A percentile compares a stretch with the other conserved stretches of the same genome.
These are phyloP conservation scores for Amauroascus verrucosus DNA, from an alignment of 2,329 filamentous ascomycete genomes.

Conservation along the genomic window DNA sequence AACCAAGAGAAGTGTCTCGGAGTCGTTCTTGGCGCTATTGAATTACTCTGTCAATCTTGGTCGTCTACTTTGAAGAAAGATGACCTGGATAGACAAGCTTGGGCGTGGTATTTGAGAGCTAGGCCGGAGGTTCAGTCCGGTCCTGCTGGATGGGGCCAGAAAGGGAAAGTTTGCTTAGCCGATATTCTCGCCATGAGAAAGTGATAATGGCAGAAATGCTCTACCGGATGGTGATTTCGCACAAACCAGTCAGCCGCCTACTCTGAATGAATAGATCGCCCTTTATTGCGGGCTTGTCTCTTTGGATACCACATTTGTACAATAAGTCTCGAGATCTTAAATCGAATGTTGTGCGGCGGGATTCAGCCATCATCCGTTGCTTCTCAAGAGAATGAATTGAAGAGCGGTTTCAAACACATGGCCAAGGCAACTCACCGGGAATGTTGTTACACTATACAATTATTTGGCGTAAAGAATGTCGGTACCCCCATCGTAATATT, in stretches of 20 bases:
- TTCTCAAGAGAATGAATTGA: background rate
- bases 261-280: no score
- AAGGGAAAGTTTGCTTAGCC: slow-evolving; percentile 50
- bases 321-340: no score
- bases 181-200: slow-evolving; percentile 8
- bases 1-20: slow-evolving; percentile 62
- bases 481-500: background rate
- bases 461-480: no score
- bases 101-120: slow-evolving; percentile 70
- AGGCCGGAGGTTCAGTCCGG: slow-evolving; percentile 67
- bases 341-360: background rate
- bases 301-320: background rate
- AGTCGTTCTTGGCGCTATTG: slow-evolving; percentile 58
- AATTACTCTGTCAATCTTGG: slow-evolving; percentile 68
- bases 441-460: no score
- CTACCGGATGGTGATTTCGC: background rate
- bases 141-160: slow-evolving; percentile 71
- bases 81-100: slow-evolving; percentile 66
- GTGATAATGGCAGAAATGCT: background rate
- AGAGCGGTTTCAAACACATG: no score
- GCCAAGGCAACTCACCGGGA: background rate
- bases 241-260: no score
- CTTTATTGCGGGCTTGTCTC: background rate
- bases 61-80: slow-evolving; percentile 47
- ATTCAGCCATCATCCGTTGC: background rate